These are phyloP conservation scores for Taxillus chinensis DNA, from an alignment of 164 flowering plant genomes.

Conservation along the genomic window DNA sequence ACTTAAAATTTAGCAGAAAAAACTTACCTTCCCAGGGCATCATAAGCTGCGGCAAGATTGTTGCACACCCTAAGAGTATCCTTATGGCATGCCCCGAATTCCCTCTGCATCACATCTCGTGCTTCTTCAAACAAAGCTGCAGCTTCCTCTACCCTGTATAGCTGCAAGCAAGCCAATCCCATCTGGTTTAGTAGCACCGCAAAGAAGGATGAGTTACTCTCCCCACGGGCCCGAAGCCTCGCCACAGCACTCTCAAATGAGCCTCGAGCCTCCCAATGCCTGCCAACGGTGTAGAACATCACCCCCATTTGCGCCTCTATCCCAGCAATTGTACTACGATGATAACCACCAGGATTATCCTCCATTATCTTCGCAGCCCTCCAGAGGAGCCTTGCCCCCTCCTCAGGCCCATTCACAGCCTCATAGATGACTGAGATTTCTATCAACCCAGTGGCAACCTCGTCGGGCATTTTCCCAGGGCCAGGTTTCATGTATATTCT, in stretches of 20 bases:
- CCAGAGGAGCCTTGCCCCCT: slow-evolving; percentile 28
- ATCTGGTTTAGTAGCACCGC: slow-evolving; percentile 35
- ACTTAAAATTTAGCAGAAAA: too few relatives aligned
- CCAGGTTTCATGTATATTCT: slow-evolving; percentile 25
- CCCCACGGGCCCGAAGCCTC: slow-evolving; percentile 28
- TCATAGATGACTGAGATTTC: slow-evolving; percentile 33
- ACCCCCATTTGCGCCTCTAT: slow-evolving; percentile 38
- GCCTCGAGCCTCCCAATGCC: slow-evolving; percentile 23
- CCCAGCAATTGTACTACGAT: slow-evolving; percentile 26
- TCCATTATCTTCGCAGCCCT: slow-evolving; percentile 22
- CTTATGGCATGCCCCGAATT: slow-evolving; percentile 25
- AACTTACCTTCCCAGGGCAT: slow-evolving; percentile 40
- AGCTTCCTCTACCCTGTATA: slow-evolving; percentile 29
- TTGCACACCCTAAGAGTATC: slow-evolving; percentile 37
- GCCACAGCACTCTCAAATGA: slow-evolving; percentile 21
- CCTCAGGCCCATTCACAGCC: slow-evolving; percentile 24
- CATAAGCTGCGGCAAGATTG: slow-evolving; percentile 42
- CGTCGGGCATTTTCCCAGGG: slow-evolving; percentile 25
- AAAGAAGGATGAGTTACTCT: slow-evolving; percentile 28
- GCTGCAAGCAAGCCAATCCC: slow-evolving; percentile 36
- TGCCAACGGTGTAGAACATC: slow-evolving; percentile 35
- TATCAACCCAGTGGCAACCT: slow-evolving; percentile 26
- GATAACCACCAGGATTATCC: slow-evolving; percentile 17
- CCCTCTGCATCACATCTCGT: slow-evolving; percentile 23
- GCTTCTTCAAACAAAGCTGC: slow-evolving; percentile 31